phyloP scores from a whole-genome alignment of 2,329 filamentous ascomycete species.

The Hortaea werneckii region DNA sequence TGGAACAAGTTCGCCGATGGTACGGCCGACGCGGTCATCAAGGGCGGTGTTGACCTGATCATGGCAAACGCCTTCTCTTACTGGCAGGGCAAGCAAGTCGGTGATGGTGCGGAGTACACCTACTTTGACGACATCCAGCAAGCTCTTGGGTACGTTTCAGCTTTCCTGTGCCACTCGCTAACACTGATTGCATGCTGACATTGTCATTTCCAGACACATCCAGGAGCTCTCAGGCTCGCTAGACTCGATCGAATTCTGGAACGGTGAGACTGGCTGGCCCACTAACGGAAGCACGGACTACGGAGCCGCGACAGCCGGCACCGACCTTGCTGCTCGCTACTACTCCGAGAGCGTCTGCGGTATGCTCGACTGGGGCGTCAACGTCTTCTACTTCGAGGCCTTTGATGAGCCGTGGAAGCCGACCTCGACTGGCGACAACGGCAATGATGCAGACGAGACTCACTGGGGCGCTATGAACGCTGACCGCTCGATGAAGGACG shows the following conservation, averaged over 20 bases:
- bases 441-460: slow-evolving; percentile 51
- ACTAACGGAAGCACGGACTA: slow-evolving; percentile 53
- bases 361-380: slow-evolving; percentile 54
- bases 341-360: slow-evolving; percentile 54
- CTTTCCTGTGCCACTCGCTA: background rate
- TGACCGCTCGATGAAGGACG: slow-evolving; percentile 44
- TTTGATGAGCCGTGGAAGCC: slow-evolving; percentile 66
- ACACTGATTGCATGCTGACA: background rate
- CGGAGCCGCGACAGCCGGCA: slow-evolving; percentile 49
- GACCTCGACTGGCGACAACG: slow-evolving; percentile 51
- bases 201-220: slow-evolving; percentile 37
- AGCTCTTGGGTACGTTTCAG: slow-evolving; percentile 36
- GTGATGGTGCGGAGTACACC: slow-evolving; percentile 46
- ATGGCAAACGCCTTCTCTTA: slow-evolving; percentile 62
- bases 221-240: slow-evolving; percentile 46
- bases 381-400: slow-evolving; percentile 64
- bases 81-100: slow-evolving; percentile 54
- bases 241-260: slow-evolving; percentile 54
- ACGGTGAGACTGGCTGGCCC: slow-evolving; percentile 60
- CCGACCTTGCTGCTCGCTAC: slow-evolving; percentile 49
- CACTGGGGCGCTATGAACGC: slow-evolving; percentile 60
- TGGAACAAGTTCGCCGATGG: slow-evolving; percentile 65
- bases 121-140: slow-evolving; percentile 60
- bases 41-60: slow-evolving; percentile 49
- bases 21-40: slow-evolving; percentile 54